Percentiles rank a stretch among this genome's conserved stretches.
Evolutionary conservation across 2,329 filamentous ascomycete genomes (phyloP).

Genomic region (Lecanosticta acicola): DNA sequence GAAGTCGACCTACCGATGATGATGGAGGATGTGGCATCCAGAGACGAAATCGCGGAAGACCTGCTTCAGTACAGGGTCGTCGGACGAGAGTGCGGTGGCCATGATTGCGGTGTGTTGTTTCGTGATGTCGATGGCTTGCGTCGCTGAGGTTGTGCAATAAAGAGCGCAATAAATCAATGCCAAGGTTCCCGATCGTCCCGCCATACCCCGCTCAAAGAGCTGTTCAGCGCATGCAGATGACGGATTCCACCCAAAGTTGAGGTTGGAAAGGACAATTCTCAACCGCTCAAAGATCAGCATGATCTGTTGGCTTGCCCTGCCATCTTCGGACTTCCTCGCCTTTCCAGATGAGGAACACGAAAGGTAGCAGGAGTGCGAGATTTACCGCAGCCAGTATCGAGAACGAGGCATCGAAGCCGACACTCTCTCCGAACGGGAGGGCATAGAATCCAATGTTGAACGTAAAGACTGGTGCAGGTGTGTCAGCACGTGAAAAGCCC

Average conservation of each 20-base stretch:
- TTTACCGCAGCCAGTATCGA: constrained; percentile 11
- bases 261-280: no score
- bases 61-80: background rate
- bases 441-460: constrained; percentile 34
- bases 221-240: no score
- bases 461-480: constrained; percentile 32
- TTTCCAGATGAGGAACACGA: constrained; percentile 3
- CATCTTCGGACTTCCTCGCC: constrained; percentile 8
- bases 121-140: background rate
- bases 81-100: background rate
- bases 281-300: constrained; percentile 10
- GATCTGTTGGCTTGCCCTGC: constrained; percentile 11
- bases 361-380: constrained; percentile 7
- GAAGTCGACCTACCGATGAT: constrained; percentile 28
- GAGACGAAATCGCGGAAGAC: constrained; percentile 33
- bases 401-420: constrained; percentile 11
- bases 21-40: constrained; percentile 49
- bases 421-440: constrained; percentile 9
- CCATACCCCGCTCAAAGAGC: no score
- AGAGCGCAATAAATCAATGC: no score
- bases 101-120: background rate
- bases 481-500: no score
- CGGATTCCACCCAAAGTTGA: no score
- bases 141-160: no score
- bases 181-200: no score